Percentiles rank a stretch among this genome's conserved stretches.
Conservation (phyloP, 768 basidiomycete species). For the Termitomyces sp. region DNA sequence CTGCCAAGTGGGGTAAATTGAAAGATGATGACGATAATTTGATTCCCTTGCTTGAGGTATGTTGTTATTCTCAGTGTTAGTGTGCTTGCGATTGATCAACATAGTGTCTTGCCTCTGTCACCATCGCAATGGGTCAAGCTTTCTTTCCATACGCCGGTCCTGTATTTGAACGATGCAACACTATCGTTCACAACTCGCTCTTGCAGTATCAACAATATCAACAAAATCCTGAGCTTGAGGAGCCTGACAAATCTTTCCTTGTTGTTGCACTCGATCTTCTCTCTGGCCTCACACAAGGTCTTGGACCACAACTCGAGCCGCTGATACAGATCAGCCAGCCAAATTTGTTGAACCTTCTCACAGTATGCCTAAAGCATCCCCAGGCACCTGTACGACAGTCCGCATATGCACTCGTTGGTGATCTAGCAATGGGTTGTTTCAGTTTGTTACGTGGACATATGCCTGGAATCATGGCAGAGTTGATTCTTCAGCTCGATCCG, state of each 20-base stretch:
- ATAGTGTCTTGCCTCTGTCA: slow-evolving; percentile 95
- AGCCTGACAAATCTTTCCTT: slow-evolving; percentile 95
- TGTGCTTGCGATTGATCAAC: neutral
- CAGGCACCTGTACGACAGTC: slow-evolving; percentile 95
- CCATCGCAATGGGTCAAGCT: slow-evolving; percentile 88
- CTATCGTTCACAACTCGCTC: slow-evolving; percentile 78
- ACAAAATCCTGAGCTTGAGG: slow-evolving; percentile 85
- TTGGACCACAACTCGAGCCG: slow-evolving; percentile 72
- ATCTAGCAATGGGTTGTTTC: slow-evolving; percentile 97
- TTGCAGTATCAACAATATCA: slow-evolving; percentile 84
- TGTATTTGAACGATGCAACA: slow-evolving; percentile 88
- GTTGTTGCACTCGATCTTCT: slow-evolving; percentile 97
- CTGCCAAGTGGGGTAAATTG: slow-evolving; percentile 84
- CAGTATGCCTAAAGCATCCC: slow-evolving; percentile 90
- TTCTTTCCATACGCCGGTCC: slow-evolving; percentile 88
- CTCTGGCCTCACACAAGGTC: slow-evolving; percentile 92
- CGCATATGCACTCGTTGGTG: slow-evolving; percentile 96
- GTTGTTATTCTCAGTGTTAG: slow-evolving; percentile 5
- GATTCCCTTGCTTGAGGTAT: slow-evolving; percentile 92
- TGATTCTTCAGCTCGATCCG: slow-evolving; percentile 85
- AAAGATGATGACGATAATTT: slow-evolving; percentile 90
- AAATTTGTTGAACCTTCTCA: slow-evolving; percentile 74
- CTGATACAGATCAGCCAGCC: slow-evolving; percentile 70
- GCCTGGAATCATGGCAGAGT: slow-evolving; percentile 83
- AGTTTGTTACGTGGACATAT: slow-evolving; percentile 78